These are phyloP conservation scores for barrel medic (Medicago truncatula) DNA, from an alignment of 306 rosid genomes.

Conservation along the genomic window MtrunA17r5.0-ANR NC_053048.1:39084501-39085000, in stretches of 20 bases:
- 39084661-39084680: neutral
- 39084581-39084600: no score
- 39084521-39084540: no score
- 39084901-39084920: constrained; percentile 37
- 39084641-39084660: neutral
- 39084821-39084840: constrained; percentile 52
- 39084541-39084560: no score
- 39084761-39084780: constrained; percentile 24
- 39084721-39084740: neutral
- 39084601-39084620: neutral
- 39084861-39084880: constrained; percentile 31
- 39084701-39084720: neutral
- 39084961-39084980: no score
- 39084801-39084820: no score
- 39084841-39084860: constrained; percentile 37
- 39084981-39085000: no score
- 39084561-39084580: no score
- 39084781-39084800: constrained; percentile 41
- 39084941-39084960: constrained; percentile 25
- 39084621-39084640: neutral
- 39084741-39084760: neutral
- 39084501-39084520: no score
- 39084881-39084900: constrained; percentile 44
- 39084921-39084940: constrained; percentile 26
- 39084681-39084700: neutral